A percentile compares a stretch with the other conserved stretches of the same genome.
phyloP scores from a whole-genome alignment of 768 basidiomycete genomes.

The Cystobasidium tubakii region DNA sequence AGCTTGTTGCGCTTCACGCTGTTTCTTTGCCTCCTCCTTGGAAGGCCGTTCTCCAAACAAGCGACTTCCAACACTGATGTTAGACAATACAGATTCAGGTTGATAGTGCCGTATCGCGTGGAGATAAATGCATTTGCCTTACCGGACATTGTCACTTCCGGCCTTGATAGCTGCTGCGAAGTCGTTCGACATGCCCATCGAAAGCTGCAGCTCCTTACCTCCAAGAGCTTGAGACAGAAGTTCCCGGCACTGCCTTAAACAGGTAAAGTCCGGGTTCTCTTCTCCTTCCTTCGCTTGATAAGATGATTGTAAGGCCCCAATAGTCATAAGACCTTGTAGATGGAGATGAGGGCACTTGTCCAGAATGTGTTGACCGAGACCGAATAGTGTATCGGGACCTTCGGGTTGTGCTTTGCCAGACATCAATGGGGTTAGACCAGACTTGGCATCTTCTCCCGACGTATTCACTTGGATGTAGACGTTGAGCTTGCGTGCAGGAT shows the following conservation, averaged over 20 bases:
- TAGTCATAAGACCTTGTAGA: constrained; percentile 90
- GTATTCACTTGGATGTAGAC: constrained; percentile 92
- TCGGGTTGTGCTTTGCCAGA: constrained; percentile 38
- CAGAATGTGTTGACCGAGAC: constrained; percentile 67
- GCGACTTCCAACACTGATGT: constrained; percentile 30
- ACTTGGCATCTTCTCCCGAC: constrained; percentile 83
- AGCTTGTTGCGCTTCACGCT: constrained; percentile 24
- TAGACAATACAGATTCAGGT: not conserved
- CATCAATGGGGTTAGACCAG: constrained; percentile 65
- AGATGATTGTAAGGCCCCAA: constrained; percentile 74
- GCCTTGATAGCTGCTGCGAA: constrained; percentile 77
- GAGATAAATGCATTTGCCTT: not conserved
- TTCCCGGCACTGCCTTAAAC: constrained; percentile 41
- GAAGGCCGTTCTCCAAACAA: constrained; percentile 36
- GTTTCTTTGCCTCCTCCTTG: constrained; percentile 38
- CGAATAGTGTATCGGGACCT: constrained; percentile 56
- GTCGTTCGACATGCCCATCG: constrained; percentile 95
- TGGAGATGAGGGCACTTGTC: constrained; percentile 65
- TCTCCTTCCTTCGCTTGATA: constrained; percentile 53
- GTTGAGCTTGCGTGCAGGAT: constrained; percentile 62
- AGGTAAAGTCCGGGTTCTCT: constrained; percentile 68
- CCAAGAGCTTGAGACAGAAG: constrained; percentile 33
- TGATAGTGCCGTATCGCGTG: too few species aligned
- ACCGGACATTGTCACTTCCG: constrained; percentile 76
- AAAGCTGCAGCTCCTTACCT: constrained; percentile 48